Conservation (phyloP, 1,284 basidiomycete genomes). For the Leccinum pachyderme region DNA sequence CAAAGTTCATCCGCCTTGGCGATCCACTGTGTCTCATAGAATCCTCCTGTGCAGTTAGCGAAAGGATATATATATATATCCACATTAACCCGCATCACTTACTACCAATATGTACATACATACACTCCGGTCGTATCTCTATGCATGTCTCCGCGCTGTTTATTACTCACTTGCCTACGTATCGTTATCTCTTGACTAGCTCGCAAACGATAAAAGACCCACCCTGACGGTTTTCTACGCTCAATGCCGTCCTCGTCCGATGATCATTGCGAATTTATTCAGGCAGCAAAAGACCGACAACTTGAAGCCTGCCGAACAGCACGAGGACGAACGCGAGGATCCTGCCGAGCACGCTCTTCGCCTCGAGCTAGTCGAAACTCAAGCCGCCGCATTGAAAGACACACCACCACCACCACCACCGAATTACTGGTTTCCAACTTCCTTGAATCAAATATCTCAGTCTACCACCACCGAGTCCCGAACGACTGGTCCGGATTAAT, state of each 20-base stretch:
- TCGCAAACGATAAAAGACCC: background rate
- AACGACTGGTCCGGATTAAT: too few species aligned
- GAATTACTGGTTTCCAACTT: too few species aligned
- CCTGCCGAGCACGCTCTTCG: slow-evolving; percentile 16
- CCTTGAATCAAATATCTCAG: too few species aligned
- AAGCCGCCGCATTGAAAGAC: slow-evolving; percentile 15
- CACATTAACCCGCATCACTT: background rate
- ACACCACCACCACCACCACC: background rate
- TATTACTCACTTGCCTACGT: background rate
- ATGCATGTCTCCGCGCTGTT: background rate
- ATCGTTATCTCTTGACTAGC: background rate
- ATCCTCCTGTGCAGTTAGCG: background rate
- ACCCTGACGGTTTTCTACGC: background rate
- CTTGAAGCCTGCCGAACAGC: background rate
- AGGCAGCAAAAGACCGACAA: background rate
- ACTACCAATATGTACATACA: background rate
- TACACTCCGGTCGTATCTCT: background rate
- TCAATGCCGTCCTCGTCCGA: background rate
- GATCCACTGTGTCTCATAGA: slow-evolving; percentile 15
- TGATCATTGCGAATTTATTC: background rate
- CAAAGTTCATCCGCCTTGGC: background rate
- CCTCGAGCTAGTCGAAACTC: slow-evolving; percentile 36
- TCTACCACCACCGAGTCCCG: too few species aligned
- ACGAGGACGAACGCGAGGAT: slow-evolving; percentile 15
- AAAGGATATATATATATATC: background rate